Conservation (phyloP, 1,284 basidiomycete species). For the Farysia itapuensis region DNA sequence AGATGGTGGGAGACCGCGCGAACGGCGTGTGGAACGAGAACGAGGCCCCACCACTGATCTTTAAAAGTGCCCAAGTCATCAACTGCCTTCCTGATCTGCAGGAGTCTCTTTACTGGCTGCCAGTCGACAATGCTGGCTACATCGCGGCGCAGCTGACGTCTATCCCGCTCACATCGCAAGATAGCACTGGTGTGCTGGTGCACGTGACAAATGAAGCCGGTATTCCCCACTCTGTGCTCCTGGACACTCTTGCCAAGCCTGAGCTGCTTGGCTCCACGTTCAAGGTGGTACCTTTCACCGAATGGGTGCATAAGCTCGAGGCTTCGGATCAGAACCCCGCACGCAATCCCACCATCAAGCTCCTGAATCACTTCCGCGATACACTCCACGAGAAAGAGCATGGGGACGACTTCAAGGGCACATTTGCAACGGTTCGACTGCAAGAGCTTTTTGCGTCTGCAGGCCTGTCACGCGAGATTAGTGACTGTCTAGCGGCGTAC, state of each 20-base stretch:
- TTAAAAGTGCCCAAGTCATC: conserved; percentile 63
- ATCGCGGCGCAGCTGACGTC: conserved; percentile 65
- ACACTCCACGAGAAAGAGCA: neutral
- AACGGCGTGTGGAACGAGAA: conserved; percentile 68
- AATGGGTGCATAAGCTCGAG: conserved; percentile 64
- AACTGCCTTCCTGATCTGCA: conserved; percentile 63
- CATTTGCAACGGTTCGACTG: neutral
- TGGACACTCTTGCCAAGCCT: conserved; percentile 64
- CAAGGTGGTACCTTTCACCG: conserved; percentile 71
- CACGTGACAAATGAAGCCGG: conserved; percentile 21
- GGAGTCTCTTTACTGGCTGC: conserved; percentile 66
- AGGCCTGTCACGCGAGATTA: neutral
- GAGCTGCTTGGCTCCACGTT: conserved; percentile 70
- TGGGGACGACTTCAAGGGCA: neutral
- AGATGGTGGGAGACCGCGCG: conserved; percentile 66
- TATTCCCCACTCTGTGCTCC: conserved; percentile 65
- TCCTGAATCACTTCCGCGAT: conserved; percentile 62
- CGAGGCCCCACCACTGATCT: conserved; percentile 63
- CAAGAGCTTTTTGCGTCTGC: neutral
- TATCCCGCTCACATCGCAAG: conserved; percentile 17
- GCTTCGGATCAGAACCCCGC: conserved; percentile 62
- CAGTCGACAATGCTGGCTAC: conserved; percentile 66
- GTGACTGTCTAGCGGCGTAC: neutral
- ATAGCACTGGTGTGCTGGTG: conserved; percentile 4
- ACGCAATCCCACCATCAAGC: conserved; percentile 65